phyloP scores from a whole-genome alignment of 2,329 filamentous ascomycete genomes.

The Epichloe uncinata region DNA sequence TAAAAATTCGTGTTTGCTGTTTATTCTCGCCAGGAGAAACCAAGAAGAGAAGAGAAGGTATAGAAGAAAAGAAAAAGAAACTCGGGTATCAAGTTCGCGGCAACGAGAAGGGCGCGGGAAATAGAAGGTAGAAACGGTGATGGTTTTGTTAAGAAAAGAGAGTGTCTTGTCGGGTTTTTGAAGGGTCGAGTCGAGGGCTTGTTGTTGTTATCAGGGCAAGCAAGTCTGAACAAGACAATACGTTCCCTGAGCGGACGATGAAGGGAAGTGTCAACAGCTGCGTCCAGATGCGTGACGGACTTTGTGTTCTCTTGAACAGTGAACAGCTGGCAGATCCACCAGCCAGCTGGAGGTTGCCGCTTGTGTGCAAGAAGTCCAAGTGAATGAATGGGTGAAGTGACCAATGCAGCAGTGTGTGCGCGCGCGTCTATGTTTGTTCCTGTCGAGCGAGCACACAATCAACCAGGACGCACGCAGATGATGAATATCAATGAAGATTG shows the following conservation, averaged over 20 bases:
- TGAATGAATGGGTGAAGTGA: neutral
- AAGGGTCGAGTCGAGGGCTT: neutral
- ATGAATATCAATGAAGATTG: neutral
- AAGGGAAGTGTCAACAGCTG: conserved; percentile 1
- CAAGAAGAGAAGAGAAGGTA: neutral
- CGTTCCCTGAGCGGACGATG: neutral
- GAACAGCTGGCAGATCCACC: conserved; percentile 5
- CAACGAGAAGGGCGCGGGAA: neutral
- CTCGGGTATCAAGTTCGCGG: neutral
- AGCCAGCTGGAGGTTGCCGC: conserved; percentile 2
- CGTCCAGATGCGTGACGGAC: neutral
- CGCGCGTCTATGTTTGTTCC: neutral
- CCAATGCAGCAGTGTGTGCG: neutral
- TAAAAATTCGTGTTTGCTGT: neutral
- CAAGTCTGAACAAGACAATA: neutral
- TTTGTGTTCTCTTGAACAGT: neutral
- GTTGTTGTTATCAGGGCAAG: neutral
- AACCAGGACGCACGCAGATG: neutral
- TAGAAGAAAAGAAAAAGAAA: too few relatives aligned
- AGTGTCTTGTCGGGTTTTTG: neutral
- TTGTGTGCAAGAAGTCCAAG: neutral
- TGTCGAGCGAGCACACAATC: neutral
- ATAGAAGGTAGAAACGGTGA: neutral
- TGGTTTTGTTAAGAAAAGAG: neutral
- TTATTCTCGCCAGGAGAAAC: conserved; percentile 4